Evolutionary conservation across 2,329 filamentous ascomycete genomes (phyloP).

Genomic region (Exutisphaerella laricina): DNA sequence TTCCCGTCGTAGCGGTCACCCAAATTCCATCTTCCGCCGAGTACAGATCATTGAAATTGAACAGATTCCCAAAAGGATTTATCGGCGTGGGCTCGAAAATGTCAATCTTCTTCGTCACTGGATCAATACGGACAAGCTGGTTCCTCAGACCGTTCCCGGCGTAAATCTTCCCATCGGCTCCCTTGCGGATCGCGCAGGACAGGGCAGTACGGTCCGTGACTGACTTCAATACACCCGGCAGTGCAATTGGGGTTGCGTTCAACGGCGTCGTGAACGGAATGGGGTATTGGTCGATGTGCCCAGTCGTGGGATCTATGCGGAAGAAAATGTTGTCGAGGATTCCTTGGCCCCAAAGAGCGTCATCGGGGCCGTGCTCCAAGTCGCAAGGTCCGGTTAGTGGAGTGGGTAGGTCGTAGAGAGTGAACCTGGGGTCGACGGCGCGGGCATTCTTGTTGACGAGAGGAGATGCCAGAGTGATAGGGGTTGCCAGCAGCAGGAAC

Average conservation of each 20-base stretch:
- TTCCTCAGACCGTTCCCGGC: conserved; percentile 8
- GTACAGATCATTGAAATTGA: conserved; percentile 24
- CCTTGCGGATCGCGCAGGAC: conserved; percentile 9
- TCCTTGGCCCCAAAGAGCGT: conserved; percentile 11
- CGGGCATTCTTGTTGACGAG: too few species aligned
- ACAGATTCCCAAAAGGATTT: conserved; percentile 20
- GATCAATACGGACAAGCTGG: conserved; percentile 8
- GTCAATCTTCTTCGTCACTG: conserved; percentile 8
- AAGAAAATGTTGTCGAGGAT: conserved; percentile 12
- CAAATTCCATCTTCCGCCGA: conserved; percentile 19
- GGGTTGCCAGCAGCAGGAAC: too few species aligned
- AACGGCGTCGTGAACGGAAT: conserved; percentile 14
- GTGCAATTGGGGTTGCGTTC: conserved; percentile 3
- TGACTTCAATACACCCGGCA: conserved; percentile 4
- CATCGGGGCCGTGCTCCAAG: conserved; percentile 7
- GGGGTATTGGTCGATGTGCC: conserved; percentile 8
- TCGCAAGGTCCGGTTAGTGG: conserved; percentile 12
- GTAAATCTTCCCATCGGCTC: conserved; percentile 12
- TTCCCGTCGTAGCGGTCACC: conserved; percentile 21
- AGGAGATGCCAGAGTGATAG: too few species aligned
- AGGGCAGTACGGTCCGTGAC: conserved; percentile 10
- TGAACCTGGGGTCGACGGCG: conserved; percentile 4
- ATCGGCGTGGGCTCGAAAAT: conserved; percentile 20
- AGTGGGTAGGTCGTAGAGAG: conserved; percentile 10
- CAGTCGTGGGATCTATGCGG: conserved; percentile 10